A percentile compares a stretch with the other conserved stretches of the same genome.
Conservation (phyloP, 2,329 filamentous ascomycete genomes). For the Xylaria sp. region DNA sequence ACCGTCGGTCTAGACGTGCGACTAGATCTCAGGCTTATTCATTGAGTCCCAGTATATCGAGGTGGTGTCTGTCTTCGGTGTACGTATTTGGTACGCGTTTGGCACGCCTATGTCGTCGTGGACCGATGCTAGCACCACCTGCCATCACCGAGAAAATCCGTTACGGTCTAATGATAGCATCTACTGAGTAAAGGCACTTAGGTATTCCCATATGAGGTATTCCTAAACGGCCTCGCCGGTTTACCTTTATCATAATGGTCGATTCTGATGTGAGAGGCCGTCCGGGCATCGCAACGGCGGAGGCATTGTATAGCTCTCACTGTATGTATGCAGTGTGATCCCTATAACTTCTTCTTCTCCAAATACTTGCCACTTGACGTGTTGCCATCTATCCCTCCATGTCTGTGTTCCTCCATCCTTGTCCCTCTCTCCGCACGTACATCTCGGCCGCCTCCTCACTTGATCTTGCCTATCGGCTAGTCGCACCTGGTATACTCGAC, state of each 20-base stretch:
- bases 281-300: slow-evolving; percentile 4
- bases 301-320: slow-evolving; percentile 14
- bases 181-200: too few species aligned
- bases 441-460: slow-evolving; percentile 23
- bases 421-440: slow-evolving; percentile 21
- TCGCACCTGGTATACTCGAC: slow-evolving; percentile 11
- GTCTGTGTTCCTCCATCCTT: neutral
- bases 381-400: slow-evolving; percentile 12
- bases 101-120: neutral
- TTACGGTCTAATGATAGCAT: slow-evolving; percentile 2
- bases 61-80: neutral
- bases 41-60: slow-evolving; percentile 16
- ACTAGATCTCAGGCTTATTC: slow-evolving; percentile 12
- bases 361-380: slow-evolving; percentile 25
- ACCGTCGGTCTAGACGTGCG: slow-evolving; percentile 28
- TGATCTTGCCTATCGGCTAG: slow-evolving; percentile 15
- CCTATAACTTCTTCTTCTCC: slow-evolving; percentile 29
- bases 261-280: neutral
- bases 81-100: neutral
- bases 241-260: slow-evolving; percentile 21
- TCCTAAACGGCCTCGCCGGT: slow-evolving; percentile 11
- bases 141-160: slow-evolving; percentile 17
- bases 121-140: slow-evolving; percentile 23
- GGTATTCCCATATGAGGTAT: slow-evolving; percentile 7
- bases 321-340: neutral